phyloP scores from a whole-genome alignment of 2,329 filamentous ascomycete species.

The Cladosporium austrohemisphaericum region DNA sequence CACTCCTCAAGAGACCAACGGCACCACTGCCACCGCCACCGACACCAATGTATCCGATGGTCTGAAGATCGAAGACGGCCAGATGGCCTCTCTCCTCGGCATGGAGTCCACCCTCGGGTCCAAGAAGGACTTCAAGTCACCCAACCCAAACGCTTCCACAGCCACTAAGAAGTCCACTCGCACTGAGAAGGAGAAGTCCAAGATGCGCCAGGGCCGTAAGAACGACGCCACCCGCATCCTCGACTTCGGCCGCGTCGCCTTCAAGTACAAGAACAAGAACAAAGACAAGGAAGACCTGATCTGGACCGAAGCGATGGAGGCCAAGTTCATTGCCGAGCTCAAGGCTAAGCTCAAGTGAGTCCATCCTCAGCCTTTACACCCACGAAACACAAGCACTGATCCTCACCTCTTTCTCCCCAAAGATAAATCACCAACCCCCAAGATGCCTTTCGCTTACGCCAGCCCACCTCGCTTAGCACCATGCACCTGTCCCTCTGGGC shows the following conservation, averaged over 20 bases:
- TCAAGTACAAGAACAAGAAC: constrained; percentile 30
- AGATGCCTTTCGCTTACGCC: neutral
- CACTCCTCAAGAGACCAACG: neutral
- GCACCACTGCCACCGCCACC: neutral
- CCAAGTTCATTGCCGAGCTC: constrained; percentile 27
- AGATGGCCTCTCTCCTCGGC: too few species aligned
- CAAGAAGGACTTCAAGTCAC: constrained; percentile 7
- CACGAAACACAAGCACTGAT: constrained; percentile 8
- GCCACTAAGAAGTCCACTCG: neutral
- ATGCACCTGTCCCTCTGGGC: constrained; percentile 19
- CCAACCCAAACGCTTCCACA: neutral
- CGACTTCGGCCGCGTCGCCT: constrained; percentile 26
- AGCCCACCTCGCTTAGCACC: neutral
- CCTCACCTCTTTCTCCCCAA: constrained; percentile 2
- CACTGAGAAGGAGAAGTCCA: neutral
- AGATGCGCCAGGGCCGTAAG: constrained; percentile 22
- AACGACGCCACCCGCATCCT: constrained; percentile 28
- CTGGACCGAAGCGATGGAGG: constrained; percentile 23
- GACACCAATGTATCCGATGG: neutral
- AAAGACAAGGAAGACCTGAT: constrained; percentile 20
- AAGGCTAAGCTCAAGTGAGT: constrained; percentile 33
- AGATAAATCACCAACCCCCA: constrained; percentile 3
- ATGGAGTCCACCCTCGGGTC: too few species aligned
- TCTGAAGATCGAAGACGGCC: too few species aligned
- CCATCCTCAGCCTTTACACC: neutral